These are phyloP conservation scores for Sclerotinia minor DNA, from an alignment of 2,329 filamentous ascomycete genomes.

Conservation along the genomic window DNA sequence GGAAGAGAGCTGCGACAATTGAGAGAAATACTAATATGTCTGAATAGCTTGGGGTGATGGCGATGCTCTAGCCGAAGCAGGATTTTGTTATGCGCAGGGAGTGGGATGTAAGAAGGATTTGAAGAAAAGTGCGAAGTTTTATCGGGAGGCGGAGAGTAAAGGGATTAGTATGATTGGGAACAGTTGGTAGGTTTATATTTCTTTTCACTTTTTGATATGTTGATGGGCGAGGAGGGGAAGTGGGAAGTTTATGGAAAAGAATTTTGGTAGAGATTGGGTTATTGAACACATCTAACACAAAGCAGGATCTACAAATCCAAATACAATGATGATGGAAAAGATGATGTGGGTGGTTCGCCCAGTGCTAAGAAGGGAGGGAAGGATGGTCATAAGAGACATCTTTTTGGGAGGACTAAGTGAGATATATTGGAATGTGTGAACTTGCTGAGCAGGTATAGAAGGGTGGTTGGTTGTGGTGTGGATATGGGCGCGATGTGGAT, in stretches of 20 bases:
- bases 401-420: slow-evolving; percentile 58
- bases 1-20: not conserved
- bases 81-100: slow-evolving; percentile 93
- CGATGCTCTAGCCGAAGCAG: slow-evolving; percentile 90
- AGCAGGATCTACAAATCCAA: slow-evolving; percentile 94
- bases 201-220: not conserved
- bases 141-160: slow-evolving; percentile 85
- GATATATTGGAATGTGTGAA: not conserved
- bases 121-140: slow-evolving; percentile 89
- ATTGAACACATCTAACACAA: slow-evolving; percentile 9
- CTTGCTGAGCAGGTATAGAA: not conserved
- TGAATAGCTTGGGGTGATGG: slow-evolving; percentile 81
- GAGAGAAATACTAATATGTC: not conserved
- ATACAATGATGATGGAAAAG: slow-evolving; percentile 67
- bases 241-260: not conserved
- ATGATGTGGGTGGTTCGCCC: slow-evolving; percentile 34
- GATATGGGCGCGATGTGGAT: not conserved
- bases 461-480: not conserved
- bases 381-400: slow-evolving; percentile 73
- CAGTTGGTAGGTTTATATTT: slow-evolving; percentile 72
- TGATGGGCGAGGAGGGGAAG: not conserved
- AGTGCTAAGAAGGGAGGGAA: slow-evolving; percentile 46
- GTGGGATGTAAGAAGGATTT: slow-evolving; percentile 94
- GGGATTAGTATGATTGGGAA: slow-evolving; percentile 98
- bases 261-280: not conserved